These are phyloP conservation scores for Pseudoneurospora amorphoporcata DNA, from an alignment of 495 filamentous ascomycete genomes.

Conservation along the genomic window DNA sequence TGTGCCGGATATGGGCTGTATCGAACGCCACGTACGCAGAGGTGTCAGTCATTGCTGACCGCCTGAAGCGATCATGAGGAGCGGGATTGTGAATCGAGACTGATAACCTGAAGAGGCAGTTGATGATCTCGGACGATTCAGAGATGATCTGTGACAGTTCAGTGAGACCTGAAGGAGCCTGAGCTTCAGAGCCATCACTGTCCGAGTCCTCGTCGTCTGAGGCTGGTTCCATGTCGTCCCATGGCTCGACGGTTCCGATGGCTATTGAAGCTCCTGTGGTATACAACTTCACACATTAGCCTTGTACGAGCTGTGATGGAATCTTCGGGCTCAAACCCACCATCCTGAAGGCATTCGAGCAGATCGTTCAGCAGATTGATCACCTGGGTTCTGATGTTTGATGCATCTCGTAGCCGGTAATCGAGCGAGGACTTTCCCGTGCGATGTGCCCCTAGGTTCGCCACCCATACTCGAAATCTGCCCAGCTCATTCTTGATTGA, in stretches of 20 bases:
- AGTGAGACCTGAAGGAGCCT: not conserved
- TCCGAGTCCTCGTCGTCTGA: not conserved
- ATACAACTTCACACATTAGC: not conserved
- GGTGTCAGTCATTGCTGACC: slow-evolving; percentile 3
- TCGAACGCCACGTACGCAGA: slow-evolving; percentile 7
- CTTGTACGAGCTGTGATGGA: too few relatives aligned
- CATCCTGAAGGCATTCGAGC: slow-evolving; percentile 5
- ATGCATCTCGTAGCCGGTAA: slow-evolving; percentile 35
- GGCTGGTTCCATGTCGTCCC: not conserved
- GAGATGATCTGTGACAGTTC: slow-evolving; percentile 7
- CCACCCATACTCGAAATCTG: not conserved
- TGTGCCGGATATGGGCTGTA: not conserved
- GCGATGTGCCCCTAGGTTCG: not conserved
- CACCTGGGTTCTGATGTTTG: slow-evolving; percentile 29
- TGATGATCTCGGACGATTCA: slow-evolving; percentile 7
- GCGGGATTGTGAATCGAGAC: slow-evolving; percentile 16
- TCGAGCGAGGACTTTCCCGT: slow-evolving; percentile 18
- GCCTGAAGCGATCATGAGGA: slow-evolving; percentile 17
- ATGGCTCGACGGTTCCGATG: not conserved
- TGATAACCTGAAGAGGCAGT: slow-evolving; percentile 10
- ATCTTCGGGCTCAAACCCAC: not conserved
- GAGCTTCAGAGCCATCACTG: not conserved
- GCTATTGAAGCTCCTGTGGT: not conserved
- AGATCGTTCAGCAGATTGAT: slow-evolving; percentile 24
- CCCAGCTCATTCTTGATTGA: not conserved